Conservation (phyloP, 371 early-diverging fungal species). For the Mortierella sp. region DNA sequence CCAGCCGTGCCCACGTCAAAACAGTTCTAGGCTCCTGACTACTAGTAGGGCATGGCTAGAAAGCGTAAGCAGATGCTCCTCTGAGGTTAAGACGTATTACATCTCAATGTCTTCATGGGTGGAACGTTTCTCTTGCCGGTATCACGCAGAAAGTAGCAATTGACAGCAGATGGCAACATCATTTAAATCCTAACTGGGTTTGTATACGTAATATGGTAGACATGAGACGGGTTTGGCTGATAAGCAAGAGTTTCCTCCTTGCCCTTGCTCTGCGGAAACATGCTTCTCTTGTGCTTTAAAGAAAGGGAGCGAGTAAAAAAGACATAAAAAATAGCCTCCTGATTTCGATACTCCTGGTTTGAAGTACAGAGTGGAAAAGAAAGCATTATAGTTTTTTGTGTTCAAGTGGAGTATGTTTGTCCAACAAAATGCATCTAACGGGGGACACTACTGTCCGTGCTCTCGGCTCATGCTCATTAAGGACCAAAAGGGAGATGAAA, state of each 20-base stretch:
- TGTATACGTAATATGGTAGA: no score
- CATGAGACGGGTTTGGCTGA: no score
- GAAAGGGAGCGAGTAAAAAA: neutral
- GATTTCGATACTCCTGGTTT: neutral
- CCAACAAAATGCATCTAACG: neutral
- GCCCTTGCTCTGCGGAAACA: neutral
- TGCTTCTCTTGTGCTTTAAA: neutral
- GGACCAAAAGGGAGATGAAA: neutral
- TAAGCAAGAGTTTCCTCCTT: neutral
- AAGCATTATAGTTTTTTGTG: neutral
- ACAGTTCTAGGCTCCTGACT: no score
- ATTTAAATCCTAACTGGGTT: no score
- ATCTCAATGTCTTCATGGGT: neutral
- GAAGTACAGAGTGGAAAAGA: neutral
- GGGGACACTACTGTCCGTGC: conserved; percentile 4
- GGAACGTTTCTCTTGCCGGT: no score
- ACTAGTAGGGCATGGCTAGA: no score
- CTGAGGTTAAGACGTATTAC: neutral
- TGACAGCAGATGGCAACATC: no score
- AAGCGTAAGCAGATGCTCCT: no score
- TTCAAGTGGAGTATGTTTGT: neutral
- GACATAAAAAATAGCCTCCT: neutral
- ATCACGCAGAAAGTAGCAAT: no score
- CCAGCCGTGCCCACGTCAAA: no score
- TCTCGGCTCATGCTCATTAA: neutral